Conservation (phyloP, 805 yeast species). For the Scheffersomyces stipitis region DNA sequence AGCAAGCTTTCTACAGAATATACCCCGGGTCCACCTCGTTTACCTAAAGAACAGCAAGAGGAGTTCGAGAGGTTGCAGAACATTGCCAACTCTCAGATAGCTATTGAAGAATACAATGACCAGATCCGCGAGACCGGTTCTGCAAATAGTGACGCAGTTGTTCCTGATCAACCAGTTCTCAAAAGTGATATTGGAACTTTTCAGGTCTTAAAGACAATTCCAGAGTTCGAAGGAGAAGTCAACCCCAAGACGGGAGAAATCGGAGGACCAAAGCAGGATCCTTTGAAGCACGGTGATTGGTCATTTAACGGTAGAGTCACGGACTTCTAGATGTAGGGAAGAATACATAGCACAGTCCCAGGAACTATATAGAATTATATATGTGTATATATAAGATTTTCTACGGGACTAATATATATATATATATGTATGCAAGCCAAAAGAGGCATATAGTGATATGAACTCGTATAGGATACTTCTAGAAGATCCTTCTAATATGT, state of each 20-base stretch:
- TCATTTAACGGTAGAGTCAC: slow-evolving; percentile 96
- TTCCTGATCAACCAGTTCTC: slow-evolving; percentile 26
- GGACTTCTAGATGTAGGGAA: slow-evolving; percentile 64
- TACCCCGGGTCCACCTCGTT: slow-evolving; percentile 59
- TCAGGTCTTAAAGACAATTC: slow-evolving; percentile 72
- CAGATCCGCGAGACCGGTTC: slow-evolving; percentile 30
- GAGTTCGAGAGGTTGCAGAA: slow-evolving; percentile 88
- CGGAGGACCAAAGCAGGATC: slow-evolving; percentile 98
- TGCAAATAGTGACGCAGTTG: slow-evolving; percentile 8
- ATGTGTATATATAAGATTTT: no score
- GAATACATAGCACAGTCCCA: no score
- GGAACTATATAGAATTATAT: no score
- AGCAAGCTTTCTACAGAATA: slow-evolving; percentile 23
- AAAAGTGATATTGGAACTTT: slow-evolving; percentile 60
- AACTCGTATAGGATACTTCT: no score
- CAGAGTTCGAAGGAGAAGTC: slow-evolving; percentile 92
- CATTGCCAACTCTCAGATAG: slow-evolving; percentile 75
- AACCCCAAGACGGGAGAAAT: slow-evolving; percentile 94
- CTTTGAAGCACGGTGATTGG: slow-evolving; percentile 79
- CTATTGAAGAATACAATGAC: slow-evolving; percentile 71
- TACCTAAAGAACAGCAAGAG: slow-evolving; percentile 80
- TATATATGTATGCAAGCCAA: no score
- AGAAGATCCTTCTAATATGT: no score
- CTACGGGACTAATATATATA: no score
- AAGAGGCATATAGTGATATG: no score